Evolutionary conservation across 176 grass and related monocot species (phyloP), one percentile per base, ranked within the genome.

Genomic region (Rhynchospora breviuscula): DNA sequence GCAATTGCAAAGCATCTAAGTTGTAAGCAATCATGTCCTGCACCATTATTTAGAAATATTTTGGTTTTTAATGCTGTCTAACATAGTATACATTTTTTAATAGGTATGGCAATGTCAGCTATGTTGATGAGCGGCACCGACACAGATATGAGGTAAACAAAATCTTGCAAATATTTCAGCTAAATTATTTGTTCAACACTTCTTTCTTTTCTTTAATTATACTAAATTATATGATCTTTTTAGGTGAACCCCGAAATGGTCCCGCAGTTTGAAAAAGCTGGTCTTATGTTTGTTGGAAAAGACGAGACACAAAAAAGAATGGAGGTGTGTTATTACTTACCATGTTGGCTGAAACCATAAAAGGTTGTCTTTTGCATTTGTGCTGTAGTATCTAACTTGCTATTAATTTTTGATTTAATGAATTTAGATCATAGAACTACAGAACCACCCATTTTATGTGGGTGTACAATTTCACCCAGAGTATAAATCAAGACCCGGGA

Each of bases 161-260:
- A 51, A 85, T 66, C 25, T 60, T 65, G 29, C 26, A 81, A 88
- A 81, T 83, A 59, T 49, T 49, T 88, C 18, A 76, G 62, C 23
- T 52, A 47, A 14, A 15, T 71, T 70, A 22, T 75, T 23, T 49
- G 48, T 46, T 46, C 60, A 44, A 5, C 47, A 14, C 12, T 54
- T 1, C 72, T 66, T 66, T 85, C 14, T 62, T 53, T 17, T 61
- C 11, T 65, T 26, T 65, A 84, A 85, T 10, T 21, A 33, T 77
- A 72, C 64, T 61, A 13, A 19, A n/a, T 85, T 54, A 75, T 85
- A 29, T 82, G 23, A 10, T 51, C 59, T 1, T 84, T 84, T 31
- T 85, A 99, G 96, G 91, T 99, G 48, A 99, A 99, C 79, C 96
- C 96, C 81, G 89, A 95, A 70, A 92, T 99, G 93, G 91, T 99